phyloP scores from a whole-genome alignment of 2,329 filamentous ascomycete genomes.

The Paracorniculantispora psalliotae region DNA sequence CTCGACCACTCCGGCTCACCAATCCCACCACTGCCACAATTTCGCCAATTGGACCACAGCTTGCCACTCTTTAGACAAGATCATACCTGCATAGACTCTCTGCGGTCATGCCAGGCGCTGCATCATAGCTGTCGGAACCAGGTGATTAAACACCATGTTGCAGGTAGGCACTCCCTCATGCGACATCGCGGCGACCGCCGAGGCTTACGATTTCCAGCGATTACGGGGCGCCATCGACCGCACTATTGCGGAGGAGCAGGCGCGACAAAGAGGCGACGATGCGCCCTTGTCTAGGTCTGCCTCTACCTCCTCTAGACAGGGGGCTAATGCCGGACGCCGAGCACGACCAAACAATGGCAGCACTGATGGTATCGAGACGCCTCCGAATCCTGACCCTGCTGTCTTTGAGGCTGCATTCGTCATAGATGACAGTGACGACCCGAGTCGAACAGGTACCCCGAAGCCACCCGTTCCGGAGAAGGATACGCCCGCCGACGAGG shows the following conservation, averaged over 20 bases:
- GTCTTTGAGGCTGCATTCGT: constrained; percentile 85
- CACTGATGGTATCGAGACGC: constrained; percentile 33
- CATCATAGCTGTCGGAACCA: neutral
- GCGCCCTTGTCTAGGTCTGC: constrained; percentile 36
- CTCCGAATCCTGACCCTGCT: constrained; percentile 67
- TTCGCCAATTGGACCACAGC: neutral
- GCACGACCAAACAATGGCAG: constrained; percentile 36
- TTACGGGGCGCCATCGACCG: constrained; percentile 81
- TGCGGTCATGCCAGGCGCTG: constrained; percentile 3
- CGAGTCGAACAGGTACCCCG: constrained; percentile 58
- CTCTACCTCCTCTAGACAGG: constrained; percentile 35
- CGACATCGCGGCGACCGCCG: neutral
- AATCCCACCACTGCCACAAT: neutral
- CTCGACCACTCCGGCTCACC: neutral
- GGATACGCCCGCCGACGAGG: constrained; percentile 20
- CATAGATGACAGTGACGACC: constrained; percentile 74
- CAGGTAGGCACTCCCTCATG: neutral
- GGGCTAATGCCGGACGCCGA: constrained; percentile 26
- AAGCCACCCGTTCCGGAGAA: constrained; percentile 36
- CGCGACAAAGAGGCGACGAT: constrained; percentile 59
- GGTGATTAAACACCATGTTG: constrained; percentile 11
- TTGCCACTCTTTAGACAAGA: neutral
- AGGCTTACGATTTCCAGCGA: constrained; percentile 47
- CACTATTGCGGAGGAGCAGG: constrained; percentile 87
- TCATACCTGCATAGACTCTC: neutral